phyloP scores from a whole-genome alignment of 345 rosid species.

The Eucalyptus tenuipes region DNA sequence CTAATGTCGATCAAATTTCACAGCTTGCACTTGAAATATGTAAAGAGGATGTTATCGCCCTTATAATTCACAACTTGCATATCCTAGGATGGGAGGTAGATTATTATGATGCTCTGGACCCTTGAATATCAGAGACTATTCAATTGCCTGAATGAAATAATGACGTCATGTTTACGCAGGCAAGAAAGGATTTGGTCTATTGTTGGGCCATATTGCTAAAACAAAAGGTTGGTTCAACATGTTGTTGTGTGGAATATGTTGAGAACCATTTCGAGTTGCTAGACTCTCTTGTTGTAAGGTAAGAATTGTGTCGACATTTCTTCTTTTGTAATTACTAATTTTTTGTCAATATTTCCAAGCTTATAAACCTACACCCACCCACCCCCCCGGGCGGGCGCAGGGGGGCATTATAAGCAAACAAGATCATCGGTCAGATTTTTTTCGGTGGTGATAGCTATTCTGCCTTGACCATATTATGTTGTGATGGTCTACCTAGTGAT shows the following conservation, averaged over 20 bases:
- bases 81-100: constrained; percentile 90
- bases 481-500: background rate
- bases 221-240: constrained; percentile 56
- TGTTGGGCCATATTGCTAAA: constrained; percentile 88
- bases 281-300: constrained; percentile 76
- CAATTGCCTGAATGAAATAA: background rate
- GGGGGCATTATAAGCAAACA: background rate
- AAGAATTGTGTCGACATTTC: background rate
- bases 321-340: background rate
- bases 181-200: constrained; percentile 85
- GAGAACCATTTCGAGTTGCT: constrained; percentile 81
- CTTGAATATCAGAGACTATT: background rate
- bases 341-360: background rate
- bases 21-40: constrained; percentile 72
- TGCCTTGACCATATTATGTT: background rate
- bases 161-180: constrained; percentile 20
- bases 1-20: constrained; percentile 61
- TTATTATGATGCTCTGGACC: background rate
- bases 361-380: background rate
- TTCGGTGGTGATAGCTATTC: background rate
- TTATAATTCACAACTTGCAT: constrained; percentile 71
- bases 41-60: constrained; percentile 74
- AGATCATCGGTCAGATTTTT: background rate
- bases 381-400: too few relatives aligned
- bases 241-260: constrained; percentile 66